phyloP scores from a whole-genome alignment of 1,139 yeast genomes.

The Barnettozyma hawaiiensis region DNA sequence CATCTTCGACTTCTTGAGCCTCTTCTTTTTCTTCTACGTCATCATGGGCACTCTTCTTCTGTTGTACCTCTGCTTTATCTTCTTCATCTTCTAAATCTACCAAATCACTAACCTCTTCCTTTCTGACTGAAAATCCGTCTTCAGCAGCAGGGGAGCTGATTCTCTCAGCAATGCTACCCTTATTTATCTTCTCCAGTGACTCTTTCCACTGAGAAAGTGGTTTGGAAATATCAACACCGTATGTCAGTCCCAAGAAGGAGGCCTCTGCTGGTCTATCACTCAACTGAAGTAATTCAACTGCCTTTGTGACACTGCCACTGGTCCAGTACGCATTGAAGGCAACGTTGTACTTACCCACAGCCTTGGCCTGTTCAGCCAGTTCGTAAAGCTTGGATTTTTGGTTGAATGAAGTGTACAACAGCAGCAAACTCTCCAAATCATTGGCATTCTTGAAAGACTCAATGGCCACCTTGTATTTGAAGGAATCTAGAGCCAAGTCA shows the following conservation, averaged over 20 bases:
- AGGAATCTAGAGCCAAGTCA: constrained; percentile 71
- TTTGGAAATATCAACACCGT: constrained; percentile 49
- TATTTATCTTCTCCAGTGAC: constrained; percentile 45
- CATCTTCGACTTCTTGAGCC: constrained; percentile 18
- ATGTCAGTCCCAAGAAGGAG: constrained; percentile 71
- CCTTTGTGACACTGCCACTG: constrained; percentile 61
- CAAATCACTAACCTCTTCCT: constrained; percentile 26
- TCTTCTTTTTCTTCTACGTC: constrained; percentile 18
- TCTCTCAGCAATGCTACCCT: constrained; percentile 56
- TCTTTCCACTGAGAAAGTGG: constrained; percentile 65
- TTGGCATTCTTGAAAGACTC: constrained; percentile 74
- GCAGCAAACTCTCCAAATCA: constrained; percentile 76
- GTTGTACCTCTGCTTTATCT: constrained; percentile 25
- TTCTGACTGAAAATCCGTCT: constrained; percentile 24
- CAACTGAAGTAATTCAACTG: constrained; percentile 60
- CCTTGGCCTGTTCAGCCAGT: constrained; percentile 61
- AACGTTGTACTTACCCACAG: constrained; percentile 74
- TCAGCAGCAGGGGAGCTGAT: constrained; percentile 38
- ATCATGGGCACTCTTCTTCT: constrained; percentile 5
- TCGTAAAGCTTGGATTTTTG: constrained; percentile 52
- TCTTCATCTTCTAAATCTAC: constrained; percentile 31
- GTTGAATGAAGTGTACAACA: constrained; percentile 80
- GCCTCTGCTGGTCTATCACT: constrained; percentile 82
- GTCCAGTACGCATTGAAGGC: constrained; percentile 94
- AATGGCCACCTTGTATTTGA: constrained; percentile 80